phyloP scores from a whole-genome alignment of 179 eudicot species.

The Beta corolliflora region DNA sequence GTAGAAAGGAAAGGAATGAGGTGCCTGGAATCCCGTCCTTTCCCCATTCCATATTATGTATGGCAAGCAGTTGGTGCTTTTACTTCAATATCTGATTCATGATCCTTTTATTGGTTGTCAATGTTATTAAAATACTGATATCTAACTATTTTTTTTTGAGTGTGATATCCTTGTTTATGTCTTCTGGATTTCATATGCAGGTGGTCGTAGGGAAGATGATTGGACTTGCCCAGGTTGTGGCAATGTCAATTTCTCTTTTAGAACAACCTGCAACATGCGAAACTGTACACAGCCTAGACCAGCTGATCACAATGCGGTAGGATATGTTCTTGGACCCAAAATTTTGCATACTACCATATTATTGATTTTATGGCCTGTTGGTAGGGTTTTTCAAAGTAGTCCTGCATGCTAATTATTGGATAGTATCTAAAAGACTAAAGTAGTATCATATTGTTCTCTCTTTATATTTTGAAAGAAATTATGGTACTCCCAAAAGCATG shows the following conservation, averaged over 20 bases:
- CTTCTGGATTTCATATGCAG: conserved; percentile 34
- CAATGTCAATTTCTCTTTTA: conserved; percentile 93
- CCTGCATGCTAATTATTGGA: too few relatives aligned
- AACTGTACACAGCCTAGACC: conserved; percentile 97
- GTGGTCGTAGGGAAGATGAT: conserved; percentile 97
- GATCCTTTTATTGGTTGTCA: not conserved
- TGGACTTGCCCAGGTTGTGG: conserved; percentile 99
- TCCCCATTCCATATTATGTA: not conserved
- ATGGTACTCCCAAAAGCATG: too few relatives aligned
- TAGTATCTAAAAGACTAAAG: too few relatives aligned
- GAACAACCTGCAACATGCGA: conserved; percentile 98
- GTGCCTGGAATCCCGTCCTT: not conserved
- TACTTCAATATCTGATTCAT: too few relatives aligned
- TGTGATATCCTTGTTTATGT: not conserved
- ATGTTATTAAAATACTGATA: too few relatives aligned
- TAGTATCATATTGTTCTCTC: too few relatives aligned
- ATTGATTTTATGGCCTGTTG: not conserved
- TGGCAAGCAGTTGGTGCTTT: too few relatives aligned
- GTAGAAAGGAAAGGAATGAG: not conserved
- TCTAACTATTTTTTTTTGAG: too few relatives aligned
- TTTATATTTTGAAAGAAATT: too few relatives aligned
- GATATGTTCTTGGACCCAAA: not conserved
- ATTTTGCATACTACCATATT: not conserved
- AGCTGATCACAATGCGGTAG: conserved; percentile 85
- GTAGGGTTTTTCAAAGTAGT: not conserved